These are phyloP conservation scores for Chaetomium sp. DNA, from an alignment of 2,329 filamentous ascomycete species.

Conservation along the genomic window DNA sequence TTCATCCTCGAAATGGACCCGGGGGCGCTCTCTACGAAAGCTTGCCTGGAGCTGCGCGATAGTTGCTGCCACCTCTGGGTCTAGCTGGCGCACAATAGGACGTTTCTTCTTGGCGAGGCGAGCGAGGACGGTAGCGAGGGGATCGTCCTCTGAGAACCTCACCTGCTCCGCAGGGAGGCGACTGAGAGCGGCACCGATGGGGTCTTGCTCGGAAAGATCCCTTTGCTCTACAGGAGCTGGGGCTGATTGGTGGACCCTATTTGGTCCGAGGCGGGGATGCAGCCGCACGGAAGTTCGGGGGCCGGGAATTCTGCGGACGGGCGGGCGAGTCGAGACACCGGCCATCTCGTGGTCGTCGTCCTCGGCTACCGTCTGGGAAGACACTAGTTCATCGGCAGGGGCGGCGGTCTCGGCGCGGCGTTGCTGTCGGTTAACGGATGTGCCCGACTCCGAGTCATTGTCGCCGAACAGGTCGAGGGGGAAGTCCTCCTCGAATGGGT, in stretches of 20 bases:
- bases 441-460: background rate
- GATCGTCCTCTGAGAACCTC: background rate
- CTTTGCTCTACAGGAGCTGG: background rate
- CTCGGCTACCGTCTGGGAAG: background rate
- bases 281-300: background rate
- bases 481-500: background rate
- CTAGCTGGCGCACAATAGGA: background rate
- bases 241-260: background rate
- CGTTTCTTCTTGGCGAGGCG: background rate
- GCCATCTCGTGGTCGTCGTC: conserved; percentile 2
- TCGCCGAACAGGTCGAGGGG: background rate
- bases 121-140: background rate
- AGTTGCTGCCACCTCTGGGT: conserved; percentile 3
- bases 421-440: no score
- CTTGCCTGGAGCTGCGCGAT: background rate
- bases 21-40: background rate
- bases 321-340: background rate
- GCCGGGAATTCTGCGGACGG: background rate
- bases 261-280: background rate
- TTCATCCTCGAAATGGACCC: conserved; percentile 7
- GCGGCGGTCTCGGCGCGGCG: no score
- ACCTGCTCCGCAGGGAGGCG: background rate
- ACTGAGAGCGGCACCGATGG: background rate
- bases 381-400: background rate
- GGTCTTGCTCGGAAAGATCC: background rate